A percentile compares a stretch with the other conserved stretches of the same genome.
Evolutionary conservation across 2,329 filamentous ascomycete genomes (phyloP).

Genomic region (Pseudonectria foliicola): DNA sequence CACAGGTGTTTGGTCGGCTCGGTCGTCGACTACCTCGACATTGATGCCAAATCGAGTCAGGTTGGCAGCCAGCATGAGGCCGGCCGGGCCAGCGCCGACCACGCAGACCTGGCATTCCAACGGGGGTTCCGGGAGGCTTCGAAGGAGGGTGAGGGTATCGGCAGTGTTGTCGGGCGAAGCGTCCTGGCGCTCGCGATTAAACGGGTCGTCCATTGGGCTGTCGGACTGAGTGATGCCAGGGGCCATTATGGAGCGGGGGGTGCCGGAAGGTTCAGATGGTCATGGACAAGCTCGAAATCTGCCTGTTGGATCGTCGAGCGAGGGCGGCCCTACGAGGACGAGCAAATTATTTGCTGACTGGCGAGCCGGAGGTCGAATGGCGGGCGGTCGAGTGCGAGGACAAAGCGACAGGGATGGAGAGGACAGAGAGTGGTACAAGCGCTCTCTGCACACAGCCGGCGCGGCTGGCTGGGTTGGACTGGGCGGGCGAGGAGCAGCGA

Average conservation of each 20-base stretch:
- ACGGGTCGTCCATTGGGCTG: conserved; percentile 19
- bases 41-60: conserved; percentile 61
- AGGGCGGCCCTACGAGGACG: conserved; percentile 21
- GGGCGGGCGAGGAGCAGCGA: no score
- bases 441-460: no score
- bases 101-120: conserved; percentile 42
- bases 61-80: conserved; percentile 47
- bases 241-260: conserved; percentile 14
- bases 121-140: conserved; percentile 41
- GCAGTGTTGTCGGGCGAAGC: conserved; percentile 28
- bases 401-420: no score
- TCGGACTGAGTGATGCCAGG: conserved; percentile 30
- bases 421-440: no score
- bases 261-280: conserved; percentile 12
- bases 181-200: conserved; percentile 21
- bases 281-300: conserved; percentile 22
- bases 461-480: no score
- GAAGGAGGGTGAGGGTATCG: conserved; percentile 41
- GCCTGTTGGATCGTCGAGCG: conserved; percentile 15
- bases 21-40: conserved; percentile 60
- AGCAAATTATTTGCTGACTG: no score
- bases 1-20: conserved; percentile 59
- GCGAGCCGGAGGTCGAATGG: no score
- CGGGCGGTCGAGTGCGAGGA: no score
- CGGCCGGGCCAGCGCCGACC: conserved; percentile 49